phyloP scores from a whole-genome alignment of 164 flowering plant genomes.

The Paratinospora sagittata region DNA sequence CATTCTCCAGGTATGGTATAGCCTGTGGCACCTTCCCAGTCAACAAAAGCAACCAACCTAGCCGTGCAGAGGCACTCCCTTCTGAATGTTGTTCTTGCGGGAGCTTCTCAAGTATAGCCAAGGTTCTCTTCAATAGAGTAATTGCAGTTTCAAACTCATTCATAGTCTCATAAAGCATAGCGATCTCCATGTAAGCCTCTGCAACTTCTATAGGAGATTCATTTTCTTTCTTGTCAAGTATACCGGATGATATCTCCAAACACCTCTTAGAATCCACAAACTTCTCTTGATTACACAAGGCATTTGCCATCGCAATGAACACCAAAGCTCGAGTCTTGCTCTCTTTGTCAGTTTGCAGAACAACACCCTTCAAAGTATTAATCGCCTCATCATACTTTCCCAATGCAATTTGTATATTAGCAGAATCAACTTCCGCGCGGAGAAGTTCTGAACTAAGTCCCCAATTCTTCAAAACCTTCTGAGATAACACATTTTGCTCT shows the following conservation, averaged over 20 bases:
- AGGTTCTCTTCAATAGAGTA: constrained; percentile 57
- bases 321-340: constrained; percentile 67
- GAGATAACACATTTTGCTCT: constrained; percentile 72
- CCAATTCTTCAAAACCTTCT: constrained; percentile 70
- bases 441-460: constrained; percentile 62
- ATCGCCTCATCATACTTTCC: constrained; percentile 74
- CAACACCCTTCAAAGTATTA: constrained; percentile 51
- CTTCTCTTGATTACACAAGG: constrained; percentile 63
- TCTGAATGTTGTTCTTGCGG: constrained; percentile 82
- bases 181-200: constrained; percentile 75
- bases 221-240: constrained; percentile 60
- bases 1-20: constrained; percentile 83
- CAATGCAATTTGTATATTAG: constrained; percentile 81
- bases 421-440: constrained; percentile 82
- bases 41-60: constrained; percentile 81
- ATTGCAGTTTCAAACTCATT: constrained; percentile 81
- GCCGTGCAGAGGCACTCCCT: constrained; percentile 69
- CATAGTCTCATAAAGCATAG: constrained; percentile 70
- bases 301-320: constrained; percentile 74
- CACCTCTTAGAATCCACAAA: constrained; percentile 62
- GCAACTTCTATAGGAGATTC: constrained; percentile 51
- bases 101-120: constrained; percentile 59
- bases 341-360: constrained; percentile 66
- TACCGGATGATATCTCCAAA: constrained; percentile 62
- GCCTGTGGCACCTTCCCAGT: constrained; percentile 78